These are phyloP conservation scores for Phytophthora pseudosyringae DNA, from an alignment of 352 stramenopile genomes.

Conservation along the genomic window DNA sequence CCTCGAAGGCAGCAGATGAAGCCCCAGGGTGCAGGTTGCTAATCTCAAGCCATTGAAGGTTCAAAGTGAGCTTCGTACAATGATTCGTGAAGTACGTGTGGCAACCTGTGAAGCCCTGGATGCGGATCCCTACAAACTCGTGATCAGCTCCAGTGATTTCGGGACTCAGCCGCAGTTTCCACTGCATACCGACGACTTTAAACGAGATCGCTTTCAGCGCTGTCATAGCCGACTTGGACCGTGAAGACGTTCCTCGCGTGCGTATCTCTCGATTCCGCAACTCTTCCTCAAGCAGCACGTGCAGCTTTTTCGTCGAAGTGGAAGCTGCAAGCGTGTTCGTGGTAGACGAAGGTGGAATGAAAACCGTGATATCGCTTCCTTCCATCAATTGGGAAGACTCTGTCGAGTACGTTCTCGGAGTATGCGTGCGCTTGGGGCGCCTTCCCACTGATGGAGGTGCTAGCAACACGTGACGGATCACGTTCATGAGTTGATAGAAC, in stretches of 20 bases:
- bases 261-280: slow-evolving; percentile 66
- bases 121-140: slow-evolving; percentile 79
- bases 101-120: slow-evolving; percentile 61
- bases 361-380: slow-evolving; percentile 35
- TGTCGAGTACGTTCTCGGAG: slow-evolving; percentile 11
- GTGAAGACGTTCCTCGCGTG: slow-evolving; percentile 41
- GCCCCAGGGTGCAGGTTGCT: slow-evolving; percentile 79
- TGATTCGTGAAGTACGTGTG: slow-evolving; percentile 79
- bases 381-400: slow-evolving; percentile 32
- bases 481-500: slow-evolving; percentile 86
- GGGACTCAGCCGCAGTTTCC: slow-evolving; percentile 62
- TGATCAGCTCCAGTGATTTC: slow-evolving; percentile 64
- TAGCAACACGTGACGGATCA: slow-evolving; percentile 75
- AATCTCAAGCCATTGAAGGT: slow-evolving; percentile 85
- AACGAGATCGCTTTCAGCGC: slow-evolving; percentile 78
- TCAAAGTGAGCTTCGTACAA: slow-evolving; percentile 77
- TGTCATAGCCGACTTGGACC: slow-evolving; percentile 30
- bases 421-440: slow-evolving; percentile 39
- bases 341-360: slow-evolving; percentile 31
- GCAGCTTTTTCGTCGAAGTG: slow-evolving; percentile 60
- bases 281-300: slow-evolving; percentile 72
- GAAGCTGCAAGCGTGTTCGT: slow-evolving; percentile 9
- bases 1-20: slow-evolving; percentile 79
- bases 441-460: slow-evolving; percentile 57
- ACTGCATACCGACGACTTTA: slow-evolving; percentile 59